Percentiles rank a stretch among this genome's conserved stretches.
phyloP scores from a whole-genome alignment of 2,329 filamentous ascomycete genomes.

The Chaetomiaceae sp. region DNA sequence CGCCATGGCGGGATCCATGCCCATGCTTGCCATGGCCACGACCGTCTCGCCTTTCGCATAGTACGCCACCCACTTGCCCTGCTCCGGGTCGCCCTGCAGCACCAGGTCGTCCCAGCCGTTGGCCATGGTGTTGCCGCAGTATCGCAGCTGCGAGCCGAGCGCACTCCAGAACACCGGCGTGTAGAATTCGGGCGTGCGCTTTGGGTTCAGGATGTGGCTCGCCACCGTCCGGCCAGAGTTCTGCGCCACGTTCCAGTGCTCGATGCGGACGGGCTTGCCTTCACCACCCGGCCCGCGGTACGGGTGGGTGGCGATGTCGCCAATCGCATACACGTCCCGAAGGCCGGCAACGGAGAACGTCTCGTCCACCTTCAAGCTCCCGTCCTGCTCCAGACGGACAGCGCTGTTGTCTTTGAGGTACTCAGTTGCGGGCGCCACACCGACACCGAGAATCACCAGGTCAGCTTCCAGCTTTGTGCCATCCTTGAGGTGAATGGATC shows the following conservation, averaged over 20 bases:
- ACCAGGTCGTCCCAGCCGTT: constrained; percentile 83
- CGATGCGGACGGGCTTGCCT: constrained; percentile 70
- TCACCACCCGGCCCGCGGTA: constrained; percentile 84
- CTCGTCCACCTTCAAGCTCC: constrained; percentile 77
- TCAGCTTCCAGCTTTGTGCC: constrained; percentile 81
- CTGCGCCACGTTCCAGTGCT: constrained; percentile 98
- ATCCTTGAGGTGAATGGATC: constrained; percentile 75
- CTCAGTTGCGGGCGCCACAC: constrained; percentile 77
- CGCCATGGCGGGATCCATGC: constrained; percentile 76
- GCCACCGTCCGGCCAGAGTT: constrained; percentile 81
- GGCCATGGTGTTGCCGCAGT: constrained; percentile 74
- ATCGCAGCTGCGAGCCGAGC: constrained; percentile 79
- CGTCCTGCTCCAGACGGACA: constrained; percentile 70
- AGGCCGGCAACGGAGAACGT: constrained; percentile 70
- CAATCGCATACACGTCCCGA: constrained; percentile 82
- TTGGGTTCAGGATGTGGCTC: constrained; percentile 63
- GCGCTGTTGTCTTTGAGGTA: constrained; percentile 69
- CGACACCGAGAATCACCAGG: constrained; percentile 84
- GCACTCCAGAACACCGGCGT: constrained; percentile 98
- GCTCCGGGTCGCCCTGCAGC: constrained; percentile 66
- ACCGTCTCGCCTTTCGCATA: constrained; percentile 82
- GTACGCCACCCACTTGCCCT: constrained; percentile 81
- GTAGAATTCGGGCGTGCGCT: constrained; percentile 60
- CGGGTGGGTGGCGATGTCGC: constrained; percentile 91
- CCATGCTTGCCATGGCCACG: constrained; percentile 87